These are phyloP conservation scores for Berberis vulgaris DNA, from an alignment of 164 flowering plant species.

Conservation along the genomic window DNA sequence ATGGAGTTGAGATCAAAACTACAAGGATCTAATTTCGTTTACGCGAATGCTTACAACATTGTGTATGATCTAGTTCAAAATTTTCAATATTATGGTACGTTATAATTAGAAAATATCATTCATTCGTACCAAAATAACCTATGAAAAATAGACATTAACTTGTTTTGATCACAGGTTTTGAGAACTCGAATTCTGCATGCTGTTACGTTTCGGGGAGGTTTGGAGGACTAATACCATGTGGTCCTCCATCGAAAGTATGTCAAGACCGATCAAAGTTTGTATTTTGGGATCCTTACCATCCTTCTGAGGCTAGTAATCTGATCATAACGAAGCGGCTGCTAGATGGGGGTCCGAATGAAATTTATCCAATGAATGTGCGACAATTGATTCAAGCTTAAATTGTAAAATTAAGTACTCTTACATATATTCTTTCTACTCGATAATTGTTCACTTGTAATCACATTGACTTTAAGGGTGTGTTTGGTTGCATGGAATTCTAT, in stretches of 20 bases:
- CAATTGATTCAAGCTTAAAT: slow-evolving; percentile 22
- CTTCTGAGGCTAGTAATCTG: slow-evolving; percentile 52
- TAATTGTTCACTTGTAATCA: no score
- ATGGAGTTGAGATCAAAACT: slow-evolving; percentile 28
- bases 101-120: no score
- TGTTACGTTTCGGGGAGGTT: slow-evolving; percentile 36
- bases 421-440: no score
- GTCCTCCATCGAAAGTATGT: slow-evolving; percentile 45
- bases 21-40: slow-evolving; percentile 32
- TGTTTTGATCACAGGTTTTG: slow-evolving; percentile 38
- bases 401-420: no score
- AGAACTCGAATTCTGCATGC: slow-evolving; percentile 39
- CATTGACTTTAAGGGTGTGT: no score
- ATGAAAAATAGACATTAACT: background rate
- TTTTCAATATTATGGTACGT: slow-evolving; percentile 40
- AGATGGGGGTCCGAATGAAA: slow-evolving; percentile 28
- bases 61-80: slow-evolving; percentile 39
- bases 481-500: no score
- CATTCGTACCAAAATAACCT: no score
- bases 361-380: slow-evolving; percentile 46
- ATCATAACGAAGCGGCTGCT: slow-evolving; percentile 43
- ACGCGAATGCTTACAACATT: slow-evolving; percentile 45
- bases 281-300: slow-evolving; percentile 80
- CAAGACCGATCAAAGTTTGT: slow-evolving; percentile 47
- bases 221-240: slow-evolving; percentile 64